Conservation (phyloP, 139 green algal species). For the Marvania coccoides region DNA sequence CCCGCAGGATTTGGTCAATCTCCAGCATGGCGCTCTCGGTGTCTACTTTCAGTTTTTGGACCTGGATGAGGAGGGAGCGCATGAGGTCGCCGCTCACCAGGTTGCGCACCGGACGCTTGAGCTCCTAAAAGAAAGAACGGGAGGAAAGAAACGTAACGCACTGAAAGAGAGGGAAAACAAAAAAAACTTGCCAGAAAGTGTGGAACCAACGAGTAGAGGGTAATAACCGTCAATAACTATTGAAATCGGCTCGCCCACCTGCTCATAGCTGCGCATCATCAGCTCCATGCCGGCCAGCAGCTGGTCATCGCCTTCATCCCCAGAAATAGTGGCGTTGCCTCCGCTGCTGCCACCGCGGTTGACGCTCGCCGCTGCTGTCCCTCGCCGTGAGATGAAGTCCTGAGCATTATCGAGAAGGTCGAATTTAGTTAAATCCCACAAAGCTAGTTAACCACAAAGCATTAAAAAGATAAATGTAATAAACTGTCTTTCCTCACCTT, state of each 20-base stretch:
- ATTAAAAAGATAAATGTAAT: too few species aligned
- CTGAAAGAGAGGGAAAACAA: too few species aligned
- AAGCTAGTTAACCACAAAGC: too few species aligned
- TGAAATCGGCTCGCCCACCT: constrained; percentile 16
- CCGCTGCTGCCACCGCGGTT: neutral
- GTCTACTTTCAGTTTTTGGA: constrained; percentile 89
- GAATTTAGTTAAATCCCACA: too few species aligned
- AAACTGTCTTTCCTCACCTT: too few species aligned
- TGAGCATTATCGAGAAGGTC: neutral
- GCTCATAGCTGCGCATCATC: constrained; percentile 71
- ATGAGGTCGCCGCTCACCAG: constrained; percentile 68
- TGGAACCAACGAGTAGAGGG: too few species aligned
- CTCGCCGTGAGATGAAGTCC: constrained; percentile 6
- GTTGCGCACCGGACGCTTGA: constrained; percentile 64
- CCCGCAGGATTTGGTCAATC: constrained; percentile 85
- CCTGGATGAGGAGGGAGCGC: constrained; percentile 80
- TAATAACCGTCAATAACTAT: too few species aligned
- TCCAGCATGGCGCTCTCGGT: constrained; percentile 87
- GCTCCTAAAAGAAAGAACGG: constrained; percentile 5
- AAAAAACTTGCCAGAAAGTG: too few species aligned
- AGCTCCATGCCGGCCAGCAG: constrained; percentile 55
- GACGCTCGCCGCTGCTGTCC: neutral
- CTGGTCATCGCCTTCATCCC: neutral
- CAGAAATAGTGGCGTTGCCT: neutral
- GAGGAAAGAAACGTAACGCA: neutral